These are phyloP conservation scores for Liriodendron chinense DNA, from an alignment of 164 flowering plant genomes.

Conservation along the genomic window DNA sequence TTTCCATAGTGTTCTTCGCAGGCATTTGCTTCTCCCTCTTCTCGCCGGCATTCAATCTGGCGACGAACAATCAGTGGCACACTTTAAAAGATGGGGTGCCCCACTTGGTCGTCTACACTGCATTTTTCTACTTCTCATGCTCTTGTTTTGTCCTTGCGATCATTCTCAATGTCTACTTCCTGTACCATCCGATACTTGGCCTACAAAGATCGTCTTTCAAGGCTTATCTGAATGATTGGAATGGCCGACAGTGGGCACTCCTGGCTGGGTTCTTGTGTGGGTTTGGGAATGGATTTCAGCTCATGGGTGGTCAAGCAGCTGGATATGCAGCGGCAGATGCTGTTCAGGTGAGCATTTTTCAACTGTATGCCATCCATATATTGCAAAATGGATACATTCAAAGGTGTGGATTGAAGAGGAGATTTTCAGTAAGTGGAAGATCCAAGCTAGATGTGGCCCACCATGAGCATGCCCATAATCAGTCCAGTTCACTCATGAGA, in stretches of 20 bases:
- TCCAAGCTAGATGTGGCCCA: too few relatives aligned
- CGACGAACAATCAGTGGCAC: slow-evolving; percentile 83
- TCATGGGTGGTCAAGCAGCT: slow-evolving; percentile 89
- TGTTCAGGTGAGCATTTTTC: slow-evolving; percentile 52
- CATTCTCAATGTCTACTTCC: slow-evolving; percentile 58
- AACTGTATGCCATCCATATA: not conserved
- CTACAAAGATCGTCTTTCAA: slow-evolving; percentile 55
- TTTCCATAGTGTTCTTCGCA: slow-evolving; percentile 60
- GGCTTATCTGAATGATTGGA: slow-evolving; percentile 66
- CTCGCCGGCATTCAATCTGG: slow-evolving; percentile 78
- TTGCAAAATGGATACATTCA: not conserved
- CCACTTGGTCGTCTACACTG: slow-evolving; percentile 67
- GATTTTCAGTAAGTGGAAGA: too few relatives aligned
- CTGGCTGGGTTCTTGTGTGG: slow-evolving; percentile 78
- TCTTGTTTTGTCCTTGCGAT: slow-evolving; percentile 66
- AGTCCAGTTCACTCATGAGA: too few relatives aligned
- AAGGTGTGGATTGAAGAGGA: too few relatives aligned
- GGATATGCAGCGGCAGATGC: slow-evolving; percentile 89
- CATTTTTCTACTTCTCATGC: slow-evolving; percentile 76
- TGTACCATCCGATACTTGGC: slow-evolving; percentile 58
- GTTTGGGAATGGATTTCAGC: slow-evolving; percentile 81
- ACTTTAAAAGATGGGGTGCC: slow-evolving; percentile 61
- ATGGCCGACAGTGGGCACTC: slow-evolving; percentile 81
- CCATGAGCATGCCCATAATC: too few relatives aligned
- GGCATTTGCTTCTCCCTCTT: slow-evolving; percentile 77